A percentile compares a stretch with the other conserved stretches of the same genome.
Evolutionary conservation across 2,329 filamentous ascomycete species (phyloP).

Genomic region (Seiridium unicorne): DNA sequence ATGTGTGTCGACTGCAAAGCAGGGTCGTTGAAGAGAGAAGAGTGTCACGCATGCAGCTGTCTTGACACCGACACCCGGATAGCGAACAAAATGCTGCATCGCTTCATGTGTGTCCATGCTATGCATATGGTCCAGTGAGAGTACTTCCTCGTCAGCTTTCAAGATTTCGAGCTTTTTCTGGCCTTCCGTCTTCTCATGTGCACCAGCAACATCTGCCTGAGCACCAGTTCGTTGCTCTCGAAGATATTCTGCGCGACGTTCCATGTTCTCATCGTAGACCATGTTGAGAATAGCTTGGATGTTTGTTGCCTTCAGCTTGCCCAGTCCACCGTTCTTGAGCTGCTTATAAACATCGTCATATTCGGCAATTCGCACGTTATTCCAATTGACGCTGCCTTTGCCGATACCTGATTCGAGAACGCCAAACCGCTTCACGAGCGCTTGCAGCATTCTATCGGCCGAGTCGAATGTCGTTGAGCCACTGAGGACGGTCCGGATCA

Average conservation of each 20-base stretch:
- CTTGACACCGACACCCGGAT: conserved; percentile 56
- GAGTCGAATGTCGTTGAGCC: conserved; percentile 47
- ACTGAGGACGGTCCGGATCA: conserved; percentile 52
- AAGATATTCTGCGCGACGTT: conserved; percentile 40
- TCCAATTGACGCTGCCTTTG: conserved; percentile 73
- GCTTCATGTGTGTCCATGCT: conserved; percentile 42
- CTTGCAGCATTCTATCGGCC: conserved; percentile 64
- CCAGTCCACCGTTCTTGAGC: conserved; percentile 70
- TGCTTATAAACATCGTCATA: conserved; percentile 63
- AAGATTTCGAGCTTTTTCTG: conserved; percentile 58
- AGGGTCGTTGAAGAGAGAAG: conserved; percentile 51
- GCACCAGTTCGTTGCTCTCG: conserved; percentile 37
- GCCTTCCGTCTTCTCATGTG: conserved; percentile 34
- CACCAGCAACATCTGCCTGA: conserved; percentile 41
- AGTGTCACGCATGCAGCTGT: conserved; percentile 56
- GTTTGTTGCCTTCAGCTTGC: conserved; percentile 66
- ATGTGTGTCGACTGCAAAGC: conserved; percentile 59
- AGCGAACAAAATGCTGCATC: conserved; percentile 48
- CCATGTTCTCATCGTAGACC: conserved; percentile 66
- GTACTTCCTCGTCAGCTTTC: conserved; percentile 54
- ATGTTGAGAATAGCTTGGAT: conserved; percentile 74
- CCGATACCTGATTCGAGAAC: conserved; percentile 61
- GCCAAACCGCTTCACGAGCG: conserved; percentile 64
- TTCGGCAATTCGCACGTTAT: conserved; percentile 61
- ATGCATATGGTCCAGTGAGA: conserved; percentile 55